phyloP scores from a whole-genome alignment of 352 stramenopile genomes.

The Phytophthora lateralis region DNA sequence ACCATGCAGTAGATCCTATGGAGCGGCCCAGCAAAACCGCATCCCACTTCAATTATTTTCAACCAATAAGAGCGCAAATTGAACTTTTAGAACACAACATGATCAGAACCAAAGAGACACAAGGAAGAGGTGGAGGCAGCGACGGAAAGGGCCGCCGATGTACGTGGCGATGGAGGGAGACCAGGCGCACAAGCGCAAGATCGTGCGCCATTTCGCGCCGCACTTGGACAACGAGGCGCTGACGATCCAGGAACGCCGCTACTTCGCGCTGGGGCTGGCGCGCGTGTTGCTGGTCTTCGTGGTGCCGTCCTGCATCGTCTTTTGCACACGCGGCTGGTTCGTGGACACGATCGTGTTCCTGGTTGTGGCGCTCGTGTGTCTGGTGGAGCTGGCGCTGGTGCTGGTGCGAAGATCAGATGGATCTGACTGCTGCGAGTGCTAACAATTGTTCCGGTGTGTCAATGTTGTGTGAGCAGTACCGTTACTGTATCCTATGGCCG shows the following conservation, averaged over 20 bases:
- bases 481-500: conserved; percentile 71
- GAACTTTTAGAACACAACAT: not conserved
- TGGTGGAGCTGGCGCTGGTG: conserved; percentile 52
- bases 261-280: conserved; percentile 57
- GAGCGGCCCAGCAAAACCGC: not conserved
- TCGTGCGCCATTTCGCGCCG: conserved; percentile 75
- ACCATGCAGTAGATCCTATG: conserved; percentile 12
- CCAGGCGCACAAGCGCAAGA: conserved; percentile 70
- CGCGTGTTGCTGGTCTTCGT: conserved; percentile 61
- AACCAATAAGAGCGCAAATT: conserved; percentile 30
- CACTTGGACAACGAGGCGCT: conserved; percentile 64
- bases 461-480: conserved; percentile 47
- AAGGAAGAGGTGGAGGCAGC: not conserved
- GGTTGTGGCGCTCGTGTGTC: conserved; percentile 55
- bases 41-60: conserved; percentile 26
- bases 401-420: conserved; percentile 40
- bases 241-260: conserved; percentile 53
- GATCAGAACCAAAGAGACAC: conserved; percentile 18
- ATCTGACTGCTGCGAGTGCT: conserved; percentile 2
- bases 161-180: conserved; percentile 38
- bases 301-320: conserved; percentile 52
- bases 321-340: conserved; percentile 60
- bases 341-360: conserved; percentile 67
- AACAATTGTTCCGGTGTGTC: conserved; percentile 16
- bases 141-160: conserved; percentile 15